Base-by-base conservation (phyloP, 192 early-diverging fungal species). In the Pilobolus umbonatus region DNA sequence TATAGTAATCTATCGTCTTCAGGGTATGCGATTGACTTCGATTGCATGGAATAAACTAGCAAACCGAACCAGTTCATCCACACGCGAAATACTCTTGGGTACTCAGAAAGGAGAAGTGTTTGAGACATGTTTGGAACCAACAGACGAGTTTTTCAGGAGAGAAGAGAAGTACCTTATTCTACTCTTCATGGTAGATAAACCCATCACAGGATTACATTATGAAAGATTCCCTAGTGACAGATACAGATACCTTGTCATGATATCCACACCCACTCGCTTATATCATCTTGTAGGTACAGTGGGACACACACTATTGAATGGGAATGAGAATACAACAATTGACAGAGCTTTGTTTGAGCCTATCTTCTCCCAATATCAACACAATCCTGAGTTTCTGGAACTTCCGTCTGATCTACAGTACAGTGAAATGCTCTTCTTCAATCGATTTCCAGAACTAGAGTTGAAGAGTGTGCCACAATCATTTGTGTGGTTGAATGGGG, bases 401-500 rank as follows among this genome's bases (percentile, higher is more conserved):
- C 43, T 83, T 29, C 81, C 81, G 3, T 77, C 77, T 5, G 74
- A 76, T 30, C 61, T 80, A 38, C 65, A 62, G 59, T 74, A 73
- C 30, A 81, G 79, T 22, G 75, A 81, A 22, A 62, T 91, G 9
- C 77, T 85, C 15, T 84, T 91, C 48, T 90, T 80, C 65, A 83
- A 80, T 35, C 79, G 68, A 21, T 87, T 72, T 62, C 72, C 88
- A 47, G 84, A 86, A 55, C 65, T 79, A 25, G 81, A 83, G n/a
- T 70, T 74, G 30, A 81, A 79, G 55, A 80, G 81, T 12, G 62
- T 76, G 9, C 83, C 88, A 5, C 83, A 90, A 53, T 82, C 80
- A 34, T 94, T 95, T 81, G 88, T 87, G 2, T 98, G 96, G 96
- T 61, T 93, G 57, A 95, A 93, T 5, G 84, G 75, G 3, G 79